Base-by-base conservation (phyloP, 208 protist genomes). In the Trypanosoma brucei region DNA sequence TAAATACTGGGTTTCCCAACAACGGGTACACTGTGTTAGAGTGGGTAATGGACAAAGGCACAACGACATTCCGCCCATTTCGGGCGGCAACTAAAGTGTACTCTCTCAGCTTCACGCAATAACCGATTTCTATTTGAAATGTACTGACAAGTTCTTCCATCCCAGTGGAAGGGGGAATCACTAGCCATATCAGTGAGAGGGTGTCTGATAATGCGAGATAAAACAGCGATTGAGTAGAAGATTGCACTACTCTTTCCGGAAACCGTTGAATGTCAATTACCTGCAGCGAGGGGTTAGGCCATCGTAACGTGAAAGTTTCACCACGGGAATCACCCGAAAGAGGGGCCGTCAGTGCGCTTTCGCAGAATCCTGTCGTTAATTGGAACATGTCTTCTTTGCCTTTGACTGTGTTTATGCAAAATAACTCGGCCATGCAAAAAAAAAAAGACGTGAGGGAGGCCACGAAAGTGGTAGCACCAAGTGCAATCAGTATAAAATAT, bases 201-300 rank as follows among this genome's bases (percentile, higher is more conserved):
- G 70, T 78, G 55, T 90, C 81, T 1, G 79, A 87, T 1, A 83
- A 55, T 1, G 91, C 89, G 0, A 88, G n/a, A 55, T 90, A 91
- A 72, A 96, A 97, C 1, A 83, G 72, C 1, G 72, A 83, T 46
- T 6, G 11, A 46, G 42, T 46, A 34, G 49, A 39, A 22, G 40
- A 5, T 1, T 68, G 52, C 37, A 58, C 45, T 11, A 65, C 52
- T 7, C 48, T 8, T 11, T 46, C 61, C 8, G 78, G 83, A 66
- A 84, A 88, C 30, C 86, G 79, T 42, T 95, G 83, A 58, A 93
- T 91, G 51, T 88, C 80, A 38, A 92, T 77, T 4, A 93, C 66
- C 54, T 96, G 88, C 7, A 98, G 65, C 14, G 65, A 74, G 1
- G 76, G 76, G 52, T 66, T 59, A 44, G 55, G 62, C 79, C 84